These are phyloP conservation scores for Symbiotaphrina buchneri DNA, from an alignment of 495 filamentous ascomycete genomes.

Conservation along the genomic window DNA sequence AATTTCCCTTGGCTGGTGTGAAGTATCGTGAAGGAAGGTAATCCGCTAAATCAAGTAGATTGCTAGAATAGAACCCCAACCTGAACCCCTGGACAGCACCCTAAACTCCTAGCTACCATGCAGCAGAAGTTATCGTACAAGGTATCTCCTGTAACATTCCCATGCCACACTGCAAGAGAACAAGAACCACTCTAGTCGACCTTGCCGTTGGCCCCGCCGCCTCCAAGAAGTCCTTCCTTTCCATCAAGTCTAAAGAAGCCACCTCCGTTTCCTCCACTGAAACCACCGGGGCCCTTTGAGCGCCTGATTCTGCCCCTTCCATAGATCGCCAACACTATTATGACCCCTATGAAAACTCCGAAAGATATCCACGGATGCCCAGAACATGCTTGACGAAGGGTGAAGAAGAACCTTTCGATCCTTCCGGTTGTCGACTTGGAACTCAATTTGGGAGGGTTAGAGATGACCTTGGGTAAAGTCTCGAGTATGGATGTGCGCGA, in stretches of 20 bases:
- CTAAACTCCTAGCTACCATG: no score
- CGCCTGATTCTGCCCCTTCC: conserved; percentile 15
- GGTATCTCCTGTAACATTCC: no score
- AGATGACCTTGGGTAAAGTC: conserved; percentile 58
- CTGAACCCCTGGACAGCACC: no score
- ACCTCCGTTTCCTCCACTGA: conserved; percentile 29
- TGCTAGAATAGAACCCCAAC: no score
- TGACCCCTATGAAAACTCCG: conserved; percentile 31
- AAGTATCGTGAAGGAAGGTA: no score
- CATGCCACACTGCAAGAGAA: no score
- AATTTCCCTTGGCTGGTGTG: no score
- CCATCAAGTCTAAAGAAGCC: conserved; percentile 62
- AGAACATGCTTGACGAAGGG: conserved; percentile 37
- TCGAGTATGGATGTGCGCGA: conserved; percentile 89
- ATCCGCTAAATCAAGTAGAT: no score
- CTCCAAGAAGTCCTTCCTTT: conserved; percentile 47
- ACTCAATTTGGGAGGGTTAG: conserved; percentile 53
- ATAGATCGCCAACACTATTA: conserved; percentile 24
- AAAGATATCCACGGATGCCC: conserved; percentile 53
- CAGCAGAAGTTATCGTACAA: no score
- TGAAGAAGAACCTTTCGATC: conserved; percentile 60
- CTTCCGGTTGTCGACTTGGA: conserved; percentile 68
- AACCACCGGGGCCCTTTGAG: conserved; percentile 13
- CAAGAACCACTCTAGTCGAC: conserved; percentile 36
- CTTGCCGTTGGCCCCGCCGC: conserved; percentile 40